Evolutionary conservation across 2,329 filamentous ascomycete genomes (phyloP), one percentile per base, ranked within the genome.

Genomic region (Sporothrix pallida): DNA sequence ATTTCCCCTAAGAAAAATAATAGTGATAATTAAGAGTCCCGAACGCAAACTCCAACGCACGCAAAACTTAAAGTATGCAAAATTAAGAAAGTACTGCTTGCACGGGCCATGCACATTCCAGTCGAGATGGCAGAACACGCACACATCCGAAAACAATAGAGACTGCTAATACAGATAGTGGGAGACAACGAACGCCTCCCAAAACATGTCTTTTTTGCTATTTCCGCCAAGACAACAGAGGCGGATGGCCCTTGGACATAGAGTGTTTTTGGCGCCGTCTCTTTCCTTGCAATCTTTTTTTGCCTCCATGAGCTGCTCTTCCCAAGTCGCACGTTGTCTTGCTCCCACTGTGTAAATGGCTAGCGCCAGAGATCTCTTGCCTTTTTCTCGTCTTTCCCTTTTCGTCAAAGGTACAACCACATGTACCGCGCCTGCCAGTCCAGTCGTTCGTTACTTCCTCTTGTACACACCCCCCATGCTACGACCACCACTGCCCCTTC

Each of bases 371-470:
- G 15, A 31, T 62, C 15, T n/a, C 10, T 60, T 26, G 23, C 23
- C 37, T 60, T 42, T 37, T 42, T 37, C 8, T 62, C 0, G 9
- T 62, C 17, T 23, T 17, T 67, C 20, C 46, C 15, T 17, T 37
- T 52, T n/a, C 20, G 62, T 23, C 62, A n/a, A 67, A 31, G 31
- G 31, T 37, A 37, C 31, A 5, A 37, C 31, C 31, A 37, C 31
- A 37, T 37, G 44, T 37, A 52, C 46, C 46, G 65, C 65, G 42
- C 42, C 62, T 67, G 20, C 62, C 26, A 67, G 62, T 48, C 62
- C 62, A 67, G 62, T 67, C 62, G 62, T 67, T 67, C 62, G 62
- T 37, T 67, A 48, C 62, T 67, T 67, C 62, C 56, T 26, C 46
- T 62, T n/a, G 13, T 68, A 50, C 65, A n/a, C 60, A 17, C 31